Base-by-base conservation (phyloP, 768 basidiomycete genomes). In the Podaxis pistillaris region DNA sequence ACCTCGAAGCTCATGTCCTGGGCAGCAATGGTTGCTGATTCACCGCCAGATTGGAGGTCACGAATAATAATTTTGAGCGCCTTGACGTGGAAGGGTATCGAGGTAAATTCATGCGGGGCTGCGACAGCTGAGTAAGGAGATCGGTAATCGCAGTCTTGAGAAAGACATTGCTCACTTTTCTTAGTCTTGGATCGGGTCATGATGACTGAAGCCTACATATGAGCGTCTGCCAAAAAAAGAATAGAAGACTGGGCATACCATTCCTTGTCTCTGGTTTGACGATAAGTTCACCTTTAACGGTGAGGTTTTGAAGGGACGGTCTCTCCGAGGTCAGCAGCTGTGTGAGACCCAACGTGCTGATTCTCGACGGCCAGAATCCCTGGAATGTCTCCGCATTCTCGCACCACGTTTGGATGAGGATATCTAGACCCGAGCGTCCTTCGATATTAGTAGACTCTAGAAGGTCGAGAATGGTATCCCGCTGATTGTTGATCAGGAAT, bases 321-420 rank as follows among this genome's bases (percentile, higher is more conserved):
- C 89, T 81, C 58, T 85, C 81, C 4, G 86, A 84, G 0, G 76
- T 75, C 69, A 90, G 90, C 24, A 98, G 80, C 64, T 90, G 85
- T 30, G 84, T 84, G 55, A 99, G 76, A 1, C 90, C 96, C 59
- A 98, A 76, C 41, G 86, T 89, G 73, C 93, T 95, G 68, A 96
- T 83, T 36, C 93, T 86, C 3, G 87, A 86, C 9, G 93, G 88
- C 96, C 96, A 98, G 74, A 89, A 94, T 33, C 97, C 96, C 70
- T 94, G 93, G 82, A 98, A 92, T 4, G 90, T 93, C 73, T 94
- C 91, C 12, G 90, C 89, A 68, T 95, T 96, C 72, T 99, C 96
- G 69, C 91, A 93, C 96, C 96, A 98, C 0, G 91, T 88, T 60
- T 89, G 85, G 28, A 98, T 82, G n/a, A 99, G 80, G 52, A 98